Percentiles rank a stretch among this genome's conserved stretches.
Conservation (phyloP, 2,329 filamentous ascomycete species). For the Westerdykella ornata region DNA sequence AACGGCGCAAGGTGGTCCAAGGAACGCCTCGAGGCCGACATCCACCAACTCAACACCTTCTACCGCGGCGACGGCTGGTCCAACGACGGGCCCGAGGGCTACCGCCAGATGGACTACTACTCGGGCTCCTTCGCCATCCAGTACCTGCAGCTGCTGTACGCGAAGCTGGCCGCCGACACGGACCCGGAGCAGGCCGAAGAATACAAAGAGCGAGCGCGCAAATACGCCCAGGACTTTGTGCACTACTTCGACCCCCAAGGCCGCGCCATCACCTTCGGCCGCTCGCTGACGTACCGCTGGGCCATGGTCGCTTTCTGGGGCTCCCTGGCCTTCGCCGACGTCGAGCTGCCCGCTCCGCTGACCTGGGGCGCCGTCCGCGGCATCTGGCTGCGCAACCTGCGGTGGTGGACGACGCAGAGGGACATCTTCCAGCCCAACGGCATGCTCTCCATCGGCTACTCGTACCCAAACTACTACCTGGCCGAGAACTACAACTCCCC, state of each 20-base stretch:
- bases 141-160: conserved; percentile 69
- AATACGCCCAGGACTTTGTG: conserved; percentile 62
- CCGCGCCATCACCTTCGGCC: conserved; percentile 67
- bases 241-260: conserved; percentile 70
- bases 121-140: conserved; percentile 78
- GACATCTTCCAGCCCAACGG: conserved; percentile 70
- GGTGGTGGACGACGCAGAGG: conserved; percentile 71
- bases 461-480: conserved; percentile 74
- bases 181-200: conserved; percentile 61
- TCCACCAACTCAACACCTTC: conserved; percentile 72
- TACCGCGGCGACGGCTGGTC: conserved; percentile 79
- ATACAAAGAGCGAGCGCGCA: conserved; percentile 61
- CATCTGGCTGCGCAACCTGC: conserved; percentile 63
- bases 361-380: conserved; percentile 77
- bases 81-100: conserved; percentile 70
- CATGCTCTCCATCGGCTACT: conserved; percentile 69
- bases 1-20: conserved; percentile 67
- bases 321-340: conserved; percentile 66
- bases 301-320: conserved; percentile 83
- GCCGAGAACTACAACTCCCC: conserved; percentile 81
- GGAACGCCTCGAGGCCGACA: conserved; percentile 63
- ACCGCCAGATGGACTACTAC: conserved; percentile 82
- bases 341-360: conserved; percentile 63
- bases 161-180: conserved; percentile 59
- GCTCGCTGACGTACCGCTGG: conserved; percentile 74